phyloP scores from a whole-genome alignment of 2,329 filamentous ascomycete species.

The Endocalyx cinctus region DNA sequence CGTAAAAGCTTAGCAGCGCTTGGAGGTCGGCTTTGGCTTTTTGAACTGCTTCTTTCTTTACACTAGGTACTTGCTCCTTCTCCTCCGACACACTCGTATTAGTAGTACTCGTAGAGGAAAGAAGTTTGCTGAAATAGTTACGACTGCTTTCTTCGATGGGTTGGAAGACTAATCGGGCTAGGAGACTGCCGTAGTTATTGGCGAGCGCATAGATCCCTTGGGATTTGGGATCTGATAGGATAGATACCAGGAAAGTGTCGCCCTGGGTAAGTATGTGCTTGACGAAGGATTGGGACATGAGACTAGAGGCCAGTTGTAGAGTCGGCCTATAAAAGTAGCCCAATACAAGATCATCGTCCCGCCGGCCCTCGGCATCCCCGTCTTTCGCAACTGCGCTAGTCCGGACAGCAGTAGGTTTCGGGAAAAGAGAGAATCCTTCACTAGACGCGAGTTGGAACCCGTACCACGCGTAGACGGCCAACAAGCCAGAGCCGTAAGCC shows the following conservation, averaged over 20 bases:
- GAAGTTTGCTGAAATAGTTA: constrained; percentile 79
- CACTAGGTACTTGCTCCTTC: not conserved
- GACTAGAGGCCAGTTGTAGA: constrained; percentile 68
- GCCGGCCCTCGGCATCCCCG: not conserved
- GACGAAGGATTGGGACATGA: constrained; percentile 82
- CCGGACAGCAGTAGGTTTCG: constrained; percentile 28
- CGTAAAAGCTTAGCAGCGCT: constrained; percentile 67
- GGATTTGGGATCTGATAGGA: constrained; percentile 69
- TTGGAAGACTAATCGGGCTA: constrained; percentile 87
- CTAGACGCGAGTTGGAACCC: constrained; percentile 51
- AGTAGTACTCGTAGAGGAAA: constrained; percentile 37
- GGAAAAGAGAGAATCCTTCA: constrained; percentile 66
- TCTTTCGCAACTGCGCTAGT: constrained; percentile 1
- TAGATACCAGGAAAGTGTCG: constrained; percentile 81
- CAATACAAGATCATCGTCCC: constrained; percentile 39
- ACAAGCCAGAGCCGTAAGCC: constrained; percentile 64
- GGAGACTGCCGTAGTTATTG: constrained; percentile 87
- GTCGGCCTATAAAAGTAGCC: constrained; percentile 66
- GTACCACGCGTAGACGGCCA: constrained; percentile 64
- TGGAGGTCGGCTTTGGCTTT: constrained; percentile 51
- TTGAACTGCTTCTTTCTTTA: constrained; percentile 24
- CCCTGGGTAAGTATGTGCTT: constrained; percentile 95
- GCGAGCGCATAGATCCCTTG: constrained; percentile 92
- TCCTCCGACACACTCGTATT: constrained; percentile 16
- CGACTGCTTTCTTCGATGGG: constrained; percentile 92